phyloP scores from a whole-genome alignment of 768 basidiomycete genomes.

The Tulasnella sp. region DNA sequence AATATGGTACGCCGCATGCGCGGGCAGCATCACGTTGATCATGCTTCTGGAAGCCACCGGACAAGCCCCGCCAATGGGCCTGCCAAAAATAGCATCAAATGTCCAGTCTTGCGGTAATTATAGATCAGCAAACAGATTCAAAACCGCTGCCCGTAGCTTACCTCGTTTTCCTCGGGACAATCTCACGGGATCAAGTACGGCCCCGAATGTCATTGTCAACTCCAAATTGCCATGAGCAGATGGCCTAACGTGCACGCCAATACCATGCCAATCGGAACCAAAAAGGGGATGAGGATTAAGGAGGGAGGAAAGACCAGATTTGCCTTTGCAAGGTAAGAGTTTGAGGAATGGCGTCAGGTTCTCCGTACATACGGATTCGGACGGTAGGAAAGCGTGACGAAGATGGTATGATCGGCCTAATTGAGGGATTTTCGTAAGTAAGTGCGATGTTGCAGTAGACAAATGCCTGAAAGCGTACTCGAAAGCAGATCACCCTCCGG shows the following conservation, averaged over 20 bases:
- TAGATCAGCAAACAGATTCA: neutral
- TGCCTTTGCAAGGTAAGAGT: slow-evolving; percentile 88
- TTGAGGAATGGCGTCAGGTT: slow-evolving; percentile 96
- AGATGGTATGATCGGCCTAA: slow-evolving; percentile 45
- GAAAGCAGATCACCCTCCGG: slow-evolving; percentile 62
- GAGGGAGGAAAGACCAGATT: slow-evolving; percentile 79
- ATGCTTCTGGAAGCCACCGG: slow-evolving; percentile 68
- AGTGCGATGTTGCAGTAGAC: neutral
- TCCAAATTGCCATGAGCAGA: slow-evolving; percentile 49
- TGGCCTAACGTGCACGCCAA: slow-evolving; percentile 78
- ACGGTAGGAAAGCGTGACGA: slow-evolving; percentile 76
- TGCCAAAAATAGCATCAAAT: slow-evolving; percentile 67
- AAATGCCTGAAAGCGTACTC: neutral
- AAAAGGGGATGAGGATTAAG: slow-evolving; percentile 86
- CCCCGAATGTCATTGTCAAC: slow-evolving; percentile 38
- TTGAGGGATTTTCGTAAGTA: neutral
- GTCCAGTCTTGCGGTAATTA: slow-evolving; percentile 66
- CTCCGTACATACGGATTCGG: slow-evolving; percentile 94
- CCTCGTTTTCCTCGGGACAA: slow-evolving; percentile 54
- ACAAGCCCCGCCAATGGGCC: slow-evolving; percentile 64
- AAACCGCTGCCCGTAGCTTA: slow-evolving; percentile 41
- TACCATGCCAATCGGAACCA: slow-evolving; percentile 90
- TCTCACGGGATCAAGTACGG: slow-evolving; percentile 73
- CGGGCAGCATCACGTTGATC: slow-evolving; percentile 56
- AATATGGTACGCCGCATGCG: slow-evolving; percentile 50